Evolutionary conservation across 768 basidiomycete genomes (phyloP).

Genomic region (Amanita inopinata): DNA sequence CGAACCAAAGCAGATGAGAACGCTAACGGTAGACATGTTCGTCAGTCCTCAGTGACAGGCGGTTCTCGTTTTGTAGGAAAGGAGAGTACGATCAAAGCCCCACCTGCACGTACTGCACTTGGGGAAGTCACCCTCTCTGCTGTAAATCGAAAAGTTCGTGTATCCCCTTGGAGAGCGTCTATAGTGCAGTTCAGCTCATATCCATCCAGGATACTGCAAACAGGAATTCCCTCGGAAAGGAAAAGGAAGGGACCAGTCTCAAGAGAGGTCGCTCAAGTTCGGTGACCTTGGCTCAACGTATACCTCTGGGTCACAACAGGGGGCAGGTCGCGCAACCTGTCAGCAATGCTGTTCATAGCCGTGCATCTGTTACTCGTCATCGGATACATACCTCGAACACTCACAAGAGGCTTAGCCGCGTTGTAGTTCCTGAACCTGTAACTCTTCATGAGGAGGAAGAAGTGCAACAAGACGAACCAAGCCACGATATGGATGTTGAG

Average conservation of each 20-base stretch:
- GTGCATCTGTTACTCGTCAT: conserved; percentile 23
- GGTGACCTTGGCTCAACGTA: conserved; percentile 54
- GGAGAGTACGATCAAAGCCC: conserved; percentile 44
- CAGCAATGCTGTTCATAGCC: conserved; percentile 30
- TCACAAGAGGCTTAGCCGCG: conserved; percentile 31
- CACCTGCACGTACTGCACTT: conserved; percentile 59
- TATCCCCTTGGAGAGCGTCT: conserved; percentile 8
- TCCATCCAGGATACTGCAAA: conserved; percentile 32
- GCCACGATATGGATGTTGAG: conserved; percentile 55
- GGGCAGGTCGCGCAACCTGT: conserved; percentile 26
- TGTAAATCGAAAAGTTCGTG: conserved; percentile 65
- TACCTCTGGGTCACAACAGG: conserved; percentile 56
- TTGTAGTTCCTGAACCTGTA: conserved; percentile 31
- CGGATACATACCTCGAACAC: conserved; percentile 20
- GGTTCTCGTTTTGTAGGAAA: conserved; percentile 42
- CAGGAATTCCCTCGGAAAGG: conserved; percentile 45
- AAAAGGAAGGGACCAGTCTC: conserved; percentile 58
- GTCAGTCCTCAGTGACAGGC: conserved; percentile 46
- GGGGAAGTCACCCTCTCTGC: conserved; percentile 75
- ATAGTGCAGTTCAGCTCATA: conserved; percentile 1
- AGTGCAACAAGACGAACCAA: conserved; percentile 28
- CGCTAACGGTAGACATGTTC: conserved; percentile 55
- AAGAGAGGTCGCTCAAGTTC: conserved; percentile 61
- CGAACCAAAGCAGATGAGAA: conserved; percentile 75
- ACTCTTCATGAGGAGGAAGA: conserved; percentile 31